Conservation (phyloP, 1,139 yeast genomes). For the Lodderomyces orthopsilosis region DNA sequence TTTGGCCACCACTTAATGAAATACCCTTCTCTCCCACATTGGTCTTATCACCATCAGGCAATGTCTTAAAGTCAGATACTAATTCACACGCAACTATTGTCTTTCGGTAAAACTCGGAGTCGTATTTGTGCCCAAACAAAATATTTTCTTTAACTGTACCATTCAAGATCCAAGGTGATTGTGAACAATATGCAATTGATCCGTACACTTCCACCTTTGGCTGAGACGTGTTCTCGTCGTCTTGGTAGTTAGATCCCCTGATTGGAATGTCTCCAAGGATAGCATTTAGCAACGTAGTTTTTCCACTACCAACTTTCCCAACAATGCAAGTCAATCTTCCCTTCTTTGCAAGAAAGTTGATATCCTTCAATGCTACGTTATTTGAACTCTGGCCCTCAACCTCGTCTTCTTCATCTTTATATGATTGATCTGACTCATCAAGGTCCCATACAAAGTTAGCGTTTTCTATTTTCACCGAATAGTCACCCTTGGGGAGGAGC, state of each 20-base stretch:
- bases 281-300: slow-evolving; percentile 44
- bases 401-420: slow-evolving; percentile 20
- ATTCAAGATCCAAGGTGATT: slow-evolving; percentile 38
- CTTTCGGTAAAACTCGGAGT: slow-evolving; percentile 23
- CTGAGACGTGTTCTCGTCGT: neutral
- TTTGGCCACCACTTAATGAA: slow-evolving; percentile 42
- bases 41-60: slow-evolving; percentile 38
- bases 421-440: slow-evolving; percentile 5
- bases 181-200: slow-evolving; percentile 30
- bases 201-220: slow-evolving; percentile 33
- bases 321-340: slow-evolving; percentile 67
- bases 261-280: slow-evolving; percentile 52
- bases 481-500: slow-evolving; percentile 12
- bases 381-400: slow-evolving; percentile 14
- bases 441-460: slow-evolving; percentile 20
- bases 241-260: slow-evolving; percentile 6
- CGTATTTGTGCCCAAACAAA: slow-evolving; percentile 34
- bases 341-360: slow-evolving; percentile 50
- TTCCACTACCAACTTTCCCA: slow-evolving; percentile 65
- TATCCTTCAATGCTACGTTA: slow-evolving; percentile 46
- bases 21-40: slow-evolving; percentile 44
- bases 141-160: slow-evolving; percentile 37
- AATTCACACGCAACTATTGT: slow-evolving; percentile 37
- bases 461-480: slow-evolving; percentile 16
- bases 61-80: slow-evolving; percentile 26